Conservation (phyloP, 2,329 filamentous ascomycete species). For the Rhynchosporium secalis region DNA sequence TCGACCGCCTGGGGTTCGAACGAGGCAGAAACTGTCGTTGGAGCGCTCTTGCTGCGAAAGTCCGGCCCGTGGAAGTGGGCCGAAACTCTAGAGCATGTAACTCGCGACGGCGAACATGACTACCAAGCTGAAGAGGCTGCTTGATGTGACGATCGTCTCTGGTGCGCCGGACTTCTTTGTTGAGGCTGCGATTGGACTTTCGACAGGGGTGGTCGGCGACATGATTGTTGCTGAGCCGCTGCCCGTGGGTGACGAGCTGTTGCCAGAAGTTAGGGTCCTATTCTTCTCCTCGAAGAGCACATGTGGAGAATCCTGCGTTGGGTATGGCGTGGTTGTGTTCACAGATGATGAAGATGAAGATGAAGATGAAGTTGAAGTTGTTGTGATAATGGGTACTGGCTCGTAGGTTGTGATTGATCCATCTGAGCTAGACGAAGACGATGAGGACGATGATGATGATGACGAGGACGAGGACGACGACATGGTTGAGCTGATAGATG, state of each 20-base stretch:
- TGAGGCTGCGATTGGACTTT: constrained; percentile 18
- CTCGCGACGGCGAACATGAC: constrained; percentile 29
- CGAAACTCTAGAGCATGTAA: constrained; percentile 28
- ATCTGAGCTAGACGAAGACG: constrained; percentile 16
- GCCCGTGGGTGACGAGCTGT: constrained; percentile 13
- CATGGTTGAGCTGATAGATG: background rate
- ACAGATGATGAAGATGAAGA: constrained; percentile 22
- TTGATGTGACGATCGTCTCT: constrained; percentile 22
- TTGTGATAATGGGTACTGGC: too few species aligned
- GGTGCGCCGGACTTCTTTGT: constrained; percentile 29
- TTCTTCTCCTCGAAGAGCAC: constrained; percentile 34
- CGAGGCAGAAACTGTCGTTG: constrained; percentile 9
- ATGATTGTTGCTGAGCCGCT: constrained; percentile 1
- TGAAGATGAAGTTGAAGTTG: constrained; percentile 25
- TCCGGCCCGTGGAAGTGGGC: background rate
- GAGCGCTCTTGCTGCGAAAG: background rate
- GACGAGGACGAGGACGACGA: too few species aligned
- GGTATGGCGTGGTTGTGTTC: constrained; percentile 19
- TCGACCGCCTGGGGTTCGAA: constrained; percentile 15
- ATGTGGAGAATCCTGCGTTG: constrained; percentile 28
- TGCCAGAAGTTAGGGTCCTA: constrained; percentile 14
- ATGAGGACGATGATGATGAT: too few species aligned
- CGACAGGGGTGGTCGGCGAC: background rate
- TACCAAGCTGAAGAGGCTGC: constrained; percentile 26
- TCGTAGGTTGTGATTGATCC: too few species aligned